Evolutionary conservation across 202 grass and related monocot genomes (phyloP), one percentile per base, ranked within the genome.

Genomic region (Schoenoplectus tabernaemontani): DNA sequence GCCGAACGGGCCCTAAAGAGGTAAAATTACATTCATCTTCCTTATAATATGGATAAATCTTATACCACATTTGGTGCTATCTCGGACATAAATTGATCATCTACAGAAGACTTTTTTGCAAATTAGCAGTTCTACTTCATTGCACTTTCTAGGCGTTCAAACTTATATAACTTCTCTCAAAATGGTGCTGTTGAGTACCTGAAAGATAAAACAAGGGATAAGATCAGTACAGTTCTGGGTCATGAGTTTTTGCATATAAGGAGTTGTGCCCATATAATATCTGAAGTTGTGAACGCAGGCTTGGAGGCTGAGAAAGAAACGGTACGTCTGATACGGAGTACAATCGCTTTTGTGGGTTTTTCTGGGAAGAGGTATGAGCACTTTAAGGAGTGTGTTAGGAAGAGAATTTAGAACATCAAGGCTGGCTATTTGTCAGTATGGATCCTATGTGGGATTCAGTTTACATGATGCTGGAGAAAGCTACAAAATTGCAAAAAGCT

Each of bases 141-240:
- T n/a, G n/a, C n/a, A n/a, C n/a, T n/a, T n/a, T n/a, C n/a, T n/a
- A n/a, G n/a, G n/a, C n/a, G n/a, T n/a, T n/a, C n/a, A n/a, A n/a
- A n/a, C n/a, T n/a, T n/a, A n/a, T n/a, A n/a, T n/a, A n/a, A n/a
- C 15, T 64, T 2, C 9, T 51, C 42, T 50, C 41, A 63, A 76
- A 41, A 76, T 77, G 69, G 38, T 54, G 24, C 69, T 39, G 76
- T 83, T 61, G 62, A 20, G 19, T 64, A 54, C 57, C 50, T 83
- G 1, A 53, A 83, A 51, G 60, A 44, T 11, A 26, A 23, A 59
- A 82, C 36, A 53, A 83, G 15, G 76, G 28, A 43, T 64, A 41
- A 37, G 7, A 50, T 64, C 20, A 57, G 70, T 15, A 36, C 10
- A 38, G 22, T 83, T 16, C 9, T 83, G 41, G 22, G 11, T 9